Evolutionary conservation across 331 rosid genomes (phyloP).

Genomic region (Saraca asoca): DNA sequence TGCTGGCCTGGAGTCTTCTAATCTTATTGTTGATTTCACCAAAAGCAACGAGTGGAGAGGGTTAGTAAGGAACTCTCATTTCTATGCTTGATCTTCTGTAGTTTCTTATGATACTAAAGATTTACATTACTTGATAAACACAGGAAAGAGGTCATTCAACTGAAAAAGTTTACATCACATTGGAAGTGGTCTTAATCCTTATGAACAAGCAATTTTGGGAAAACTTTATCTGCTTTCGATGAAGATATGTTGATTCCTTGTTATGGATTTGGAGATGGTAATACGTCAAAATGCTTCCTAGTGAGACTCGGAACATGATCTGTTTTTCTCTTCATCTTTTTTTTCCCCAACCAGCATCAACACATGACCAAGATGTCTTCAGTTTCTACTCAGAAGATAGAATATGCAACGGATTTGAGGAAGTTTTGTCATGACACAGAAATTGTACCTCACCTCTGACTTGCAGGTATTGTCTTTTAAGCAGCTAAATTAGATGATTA

Average conservation of each 20-base stretch:
- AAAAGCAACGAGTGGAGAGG: conserved; percentile 99
- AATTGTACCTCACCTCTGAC: conserved; percentile 70
- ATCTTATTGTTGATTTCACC: conserved; percentile 93
- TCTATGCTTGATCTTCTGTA: conserved; percentile 29
- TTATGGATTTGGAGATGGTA: conserved; percentile 96
- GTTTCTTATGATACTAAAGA: conserved; percentile 25
- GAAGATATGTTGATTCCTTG: conserved; percentile 95
- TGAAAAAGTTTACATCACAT: conserved; percentile 76
- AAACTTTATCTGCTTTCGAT: conserved; percentile 74
- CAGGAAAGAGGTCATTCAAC: conserved; percentile 85
- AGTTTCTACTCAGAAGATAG: conserved; percentile 67
- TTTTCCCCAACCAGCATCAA: conserved; percentile 56
- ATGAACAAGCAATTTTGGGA: conserved; percentile 88
- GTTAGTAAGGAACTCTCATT: conserved; percentile 31
- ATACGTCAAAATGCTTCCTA: conserved; percentile 12
- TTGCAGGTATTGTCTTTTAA: conserved; percentile 60
- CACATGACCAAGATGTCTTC: conserved; percentile 85
- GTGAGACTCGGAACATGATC: conserved; percentile 4
- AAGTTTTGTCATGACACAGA: conserved; percentile 71
- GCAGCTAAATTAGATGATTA: conserved; percentile 5
- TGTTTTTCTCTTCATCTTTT: conserved; percentile 11
- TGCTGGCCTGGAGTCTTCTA: conserved; percentile 96
- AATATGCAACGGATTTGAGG: conserved; percentile 82
- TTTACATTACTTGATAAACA: conserved; percentile 26
- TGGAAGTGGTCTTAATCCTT: conserved; percentile 69